Evolutionary conservation across 2,329 filamentous ascomycete species (phyloP).

Genomic region (Coniochaeta prunicola): DNA sequence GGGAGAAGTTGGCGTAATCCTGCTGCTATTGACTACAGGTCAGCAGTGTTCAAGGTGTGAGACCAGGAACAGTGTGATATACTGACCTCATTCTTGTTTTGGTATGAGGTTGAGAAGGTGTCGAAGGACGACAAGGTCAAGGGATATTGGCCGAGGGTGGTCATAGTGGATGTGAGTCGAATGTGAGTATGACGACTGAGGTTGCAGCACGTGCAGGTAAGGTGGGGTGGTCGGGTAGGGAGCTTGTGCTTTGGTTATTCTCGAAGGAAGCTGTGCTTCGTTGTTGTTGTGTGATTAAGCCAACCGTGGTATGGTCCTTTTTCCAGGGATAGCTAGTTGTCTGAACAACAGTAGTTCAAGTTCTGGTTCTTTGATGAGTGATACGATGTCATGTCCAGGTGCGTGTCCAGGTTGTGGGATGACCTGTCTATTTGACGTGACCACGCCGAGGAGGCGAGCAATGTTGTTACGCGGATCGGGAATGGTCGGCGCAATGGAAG

Average conservation of each 20-base stretch:
- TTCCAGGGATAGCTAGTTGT: neutral
- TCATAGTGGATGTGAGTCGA: neutral
- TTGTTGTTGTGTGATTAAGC: neutral
- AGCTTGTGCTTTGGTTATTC: neutral
- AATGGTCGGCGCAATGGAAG: neutral
- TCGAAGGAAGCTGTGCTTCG: neutral
- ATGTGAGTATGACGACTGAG: neutral
- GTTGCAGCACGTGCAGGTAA: neutral
- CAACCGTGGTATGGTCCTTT: neutral
- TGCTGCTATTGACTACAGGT: conserved; percentile 3
- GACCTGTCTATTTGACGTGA: neutral
- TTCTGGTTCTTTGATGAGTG: neutral
- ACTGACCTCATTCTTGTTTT: conserved; percentile 1
- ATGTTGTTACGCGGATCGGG: neutral
- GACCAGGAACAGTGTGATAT: neutral
- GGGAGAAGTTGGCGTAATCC: conserved; percentile 16
- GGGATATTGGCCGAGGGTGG: neutral
- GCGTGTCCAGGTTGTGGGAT: neutral
- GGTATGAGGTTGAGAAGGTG: neutral
- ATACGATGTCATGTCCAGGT: neutral
- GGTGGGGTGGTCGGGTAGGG: neutral
- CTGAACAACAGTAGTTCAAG: neutral
- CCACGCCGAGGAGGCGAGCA: neutral
- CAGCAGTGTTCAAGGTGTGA: neutral
- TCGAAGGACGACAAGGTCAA: neutral